Evolutionary conservation across 306 rosid species (phyloP).

Genomic region (Comarum palustre): DNA sequence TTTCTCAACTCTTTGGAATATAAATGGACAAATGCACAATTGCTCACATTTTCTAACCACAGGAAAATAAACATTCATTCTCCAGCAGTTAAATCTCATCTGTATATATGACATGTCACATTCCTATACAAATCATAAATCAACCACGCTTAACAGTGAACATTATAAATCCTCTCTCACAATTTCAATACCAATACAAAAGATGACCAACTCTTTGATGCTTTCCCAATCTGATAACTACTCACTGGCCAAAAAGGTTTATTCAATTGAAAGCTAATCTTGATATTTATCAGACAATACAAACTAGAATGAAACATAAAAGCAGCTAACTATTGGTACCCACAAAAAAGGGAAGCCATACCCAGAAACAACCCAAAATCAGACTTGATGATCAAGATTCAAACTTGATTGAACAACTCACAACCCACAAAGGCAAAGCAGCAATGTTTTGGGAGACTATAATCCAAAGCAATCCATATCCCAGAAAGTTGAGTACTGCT

Average conservation of each 20-base stretch:
- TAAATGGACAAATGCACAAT: not conserved
- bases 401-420: conserved; percentile 37
- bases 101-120: not conserved
- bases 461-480: conserved; percentile 83
- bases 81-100: not conserved
- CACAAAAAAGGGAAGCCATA: not conserved
- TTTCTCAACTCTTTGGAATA: not conserved
- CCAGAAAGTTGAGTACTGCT: conserved; percentile 56
- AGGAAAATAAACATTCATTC: conserved; percentile 1
- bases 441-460: conserved; percentile 55
- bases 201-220: not conserved
- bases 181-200: not conserved
- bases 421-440: conserved; percentile 76
- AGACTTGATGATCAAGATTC: conserved; percentile 6
- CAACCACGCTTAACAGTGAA: not conserved
- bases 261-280: not conserved
- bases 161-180: not conserved
- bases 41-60: not conserved
- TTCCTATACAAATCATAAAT: not conserved
- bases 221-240: not conserved
- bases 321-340: not conserved
- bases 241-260: not conserved
- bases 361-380: conserved; percentile 5
- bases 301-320: not conserved
- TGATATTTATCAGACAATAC: not conserved